These are phyloP conservation scores for Aurinia saxatilis DNA, from an alignment of 345 rosid genomes.

Conservation along the genomic window DNA sequence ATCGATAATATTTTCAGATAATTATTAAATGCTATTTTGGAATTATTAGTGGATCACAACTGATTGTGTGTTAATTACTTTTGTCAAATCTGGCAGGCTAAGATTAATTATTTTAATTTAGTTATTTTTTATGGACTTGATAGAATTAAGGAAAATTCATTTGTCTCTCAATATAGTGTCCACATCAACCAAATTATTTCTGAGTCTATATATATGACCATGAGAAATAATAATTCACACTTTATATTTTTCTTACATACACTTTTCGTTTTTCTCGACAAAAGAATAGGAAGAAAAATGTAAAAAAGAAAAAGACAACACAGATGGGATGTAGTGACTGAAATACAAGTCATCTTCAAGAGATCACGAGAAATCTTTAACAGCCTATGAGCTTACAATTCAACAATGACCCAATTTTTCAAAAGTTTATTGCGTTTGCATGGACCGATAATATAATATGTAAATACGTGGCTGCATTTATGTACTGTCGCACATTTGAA, in stretches of 20 bases:
- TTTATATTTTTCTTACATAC: background rate
- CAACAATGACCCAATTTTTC: conserved; percentile 17
- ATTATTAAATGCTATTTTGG: background rate
- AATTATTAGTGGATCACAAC: background rate
- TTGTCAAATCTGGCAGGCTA: conserved; percentile 25
- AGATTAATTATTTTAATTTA: background rate
- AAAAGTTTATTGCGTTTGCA: conserved; percentile 13
- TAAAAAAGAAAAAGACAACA: conserved; percentile 16
- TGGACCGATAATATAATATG: background rate
- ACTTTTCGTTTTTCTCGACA: background rate
- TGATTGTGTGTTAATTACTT: background rate
- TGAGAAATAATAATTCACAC: background rate
- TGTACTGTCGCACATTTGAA: background rate
- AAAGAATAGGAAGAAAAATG: background rate
- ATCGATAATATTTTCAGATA: no score
- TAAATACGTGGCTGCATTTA: background rate
- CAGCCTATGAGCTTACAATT: conserved; percentile 39
- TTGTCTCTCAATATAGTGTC: conserved; percentile 14
- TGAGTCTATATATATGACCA: background rate
- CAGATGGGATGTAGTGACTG: conserved; percentile 26
- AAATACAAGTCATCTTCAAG: conserved; percentile 34
- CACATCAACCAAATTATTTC: conserved; percentile 12
- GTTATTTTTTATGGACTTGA: background rate
- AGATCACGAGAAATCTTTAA: conserved; percentile 41
- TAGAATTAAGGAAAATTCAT: conserved; percentile 12